Evolutionary conservation across 768 basidiomycete genomes (phyloP).

Genomic region (Cystofilobasidium bisporidii): DNA sequence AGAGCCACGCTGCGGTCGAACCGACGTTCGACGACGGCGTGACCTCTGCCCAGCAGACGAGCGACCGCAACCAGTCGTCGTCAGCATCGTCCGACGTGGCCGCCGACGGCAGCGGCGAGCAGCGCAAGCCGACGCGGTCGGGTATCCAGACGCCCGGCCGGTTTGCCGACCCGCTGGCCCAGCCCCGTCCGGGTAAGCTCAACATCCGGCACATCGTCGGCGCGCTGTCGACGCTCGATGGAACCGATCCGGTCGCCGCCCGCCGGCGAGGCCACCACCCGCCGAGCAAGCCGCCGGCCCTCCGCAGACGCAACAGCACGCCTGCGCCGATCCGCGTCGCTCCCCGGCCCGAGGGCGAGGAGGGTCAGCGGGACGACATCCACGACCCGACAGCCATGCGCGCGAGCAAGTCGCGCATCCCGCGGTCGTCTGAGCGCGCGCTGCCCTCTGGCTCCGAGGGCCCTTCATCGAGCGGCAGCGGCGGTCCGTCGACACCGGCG

Average conservation of each 20-base stretch:
- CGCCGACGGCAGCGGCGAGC: conserved; percentile 31
- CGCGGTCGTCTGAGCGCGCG: neutral
- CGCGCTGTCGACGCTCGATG: conserved; percentile 42
- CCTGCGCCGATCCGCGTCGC: neutral
- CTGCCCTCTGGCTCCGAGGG: neutral
- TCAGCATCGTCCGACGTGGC: neutral
- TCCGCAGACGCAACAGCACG: neutral
- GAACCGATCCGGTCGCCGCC: conserved; percentile 5
- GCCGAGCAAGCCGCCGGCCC: neutral
- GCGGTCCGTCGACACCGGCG: neutral
- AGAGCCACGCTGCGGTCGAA: neutral
- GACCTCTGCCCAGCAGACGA: conserved; percentile 9
- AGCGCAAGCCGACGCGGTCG: conserved; percentile 23
- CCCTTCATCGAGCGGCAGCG: too few species aligned
- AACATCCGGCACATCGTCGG: conserved; percentile 38
- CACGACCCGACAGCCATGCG: conserved; percentile 30
- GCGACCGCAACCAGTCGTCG: neutral
- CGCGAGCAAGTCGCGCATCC: conserved; percentile 13
- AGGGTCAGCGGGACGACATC: conserved; percentile 51
- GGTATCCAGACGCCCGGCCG: conserved; percentile 41
- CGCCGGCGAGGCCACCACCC: conserved; percentile 20
- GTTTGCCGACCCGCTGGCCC: conserved; percentile 31
- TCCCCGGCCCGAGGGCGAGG: conserved; percentile 40
- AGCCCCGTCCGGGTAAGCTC: conserved; percentile 33
- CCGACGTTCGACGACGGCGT: conserved; percentile 3